A percentile compares a stretch with the other conserved stretches of the same genome.
Conservation (phyloP, 2,329 filamentous ascomycete genomes). For the Trichoderma afroharzianum region DNA sequence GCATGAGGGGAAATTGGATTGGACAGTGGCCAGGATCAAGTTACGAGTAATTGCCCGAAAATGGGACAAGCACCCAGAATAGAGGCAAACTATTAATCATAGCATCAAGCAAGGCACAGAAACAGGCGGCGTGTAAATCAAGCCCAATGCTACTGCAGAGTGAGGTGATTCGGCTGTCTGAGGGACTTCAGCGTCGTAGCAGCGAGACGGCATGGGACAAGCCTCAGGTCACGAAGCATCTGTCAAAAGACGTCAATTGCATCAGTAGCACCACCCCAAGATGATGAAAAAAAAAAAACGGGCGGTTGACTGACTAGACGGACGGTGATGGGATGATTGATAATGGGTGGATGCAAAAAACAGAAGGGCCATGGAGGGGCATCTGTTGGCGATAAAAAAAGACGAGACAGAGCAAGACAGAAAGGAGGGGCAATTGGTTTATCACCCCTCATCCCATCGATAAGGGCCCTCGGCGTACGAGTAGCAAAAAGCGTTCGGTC, state of each 20-base stretch:
- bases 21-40: background rate
- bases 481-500: background rate
- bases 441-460: constrained; percentile 18
- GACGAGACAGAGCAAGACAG: background rate
- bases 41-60: background rate
- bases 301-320: background rate
- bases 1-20: background rate
- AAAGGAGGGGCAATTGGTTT: constrained; percentile 16
- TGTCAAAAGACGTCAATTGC: background rate
- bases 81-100: background rate
- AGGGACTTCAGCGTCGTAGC: background rate
- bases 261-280: background rate
- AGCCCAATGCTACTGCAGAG: background rate
- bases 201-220: background rate
- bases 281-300: background rate
- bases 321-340: background rate
- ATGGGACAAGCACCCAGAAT: background rate
- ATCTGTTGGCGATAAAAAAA: background rate
- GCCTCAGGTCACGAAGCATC: background rate
- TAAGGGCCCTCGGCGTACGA: constrained; percentile 3
- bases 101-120: background rate
- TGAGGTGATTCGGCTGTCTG: background rate
- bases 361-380: background rate
- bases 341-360: background rate
- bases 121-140: background rate